Conservation (phyloP, 2,329 filamentous ascomycete species). For the Paracoccidioides lutzii region DNA sequence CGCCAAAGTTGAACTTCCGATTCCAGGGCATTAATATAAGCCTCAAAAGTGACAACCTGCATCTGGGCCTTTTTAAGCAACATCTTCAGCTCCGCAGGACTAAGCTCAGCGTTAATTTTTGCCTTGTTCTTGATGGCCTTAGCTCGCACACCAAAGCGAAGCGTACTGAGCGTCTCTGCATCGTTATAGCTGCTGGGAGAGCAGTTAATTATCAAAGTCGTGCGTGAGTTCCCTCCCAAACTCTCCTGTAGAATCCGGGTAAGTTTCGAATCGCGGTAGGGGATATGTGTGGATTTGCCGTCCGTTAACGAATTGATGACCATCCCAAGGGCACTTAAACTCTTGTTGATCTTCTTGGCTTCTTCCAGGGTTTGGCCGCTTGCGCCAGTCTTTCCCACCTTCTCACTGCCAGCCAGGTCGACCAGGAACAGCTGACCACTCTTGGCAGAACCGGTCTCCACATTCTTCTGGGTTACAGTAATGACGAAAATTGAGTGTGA, state of each 20-base stretch:
- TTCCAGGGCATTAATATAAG: slow-evolving; percentile 72
- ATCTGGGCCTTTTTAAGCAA: slow-evolving; percentile 85
- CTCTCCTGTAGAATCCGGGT: slow-evolving; percentile 96
- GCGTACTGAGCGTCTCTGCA: slow-evolving; percentile 78
- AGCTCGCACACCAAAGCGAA: slow-evolving; percentile 88
- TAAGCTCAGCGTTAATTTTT: slow-evolving; percentile 97
- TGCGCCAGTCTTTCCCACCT: slow-evolving; percentile 95
- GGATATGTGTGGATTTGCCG: slow-evolving; percentile 90
- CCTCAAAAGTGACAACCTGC: slow-evolving; percentile 78
- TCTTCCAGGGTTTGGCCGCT: slow-evolving; percentile 95
- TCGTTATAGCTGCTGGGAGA: slow-evolving; percentile 99
- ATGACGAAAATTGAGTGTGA: slow-evolving; percentile 98
- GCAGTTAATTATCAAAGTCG: slow-evolving; percentile 97
- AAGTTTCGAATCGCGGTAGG: slow-evolving; percentile 95
- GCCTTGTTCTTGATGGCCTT: slow-evolving; percentile 99
- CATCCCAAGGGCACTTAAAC: slow-evolving; percentile 93
- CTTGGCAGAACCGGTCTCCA: slow-evolving; percentile 90
- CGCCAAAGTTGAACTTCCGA: slow-evolving; percentile 80
- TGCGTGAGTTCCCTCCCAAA: slow-evolving; percentile 91
- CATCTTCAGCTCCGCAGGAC: slow-evolving; percentile 84
- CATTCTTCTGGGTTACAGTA: slow-evolving; percentile 93
- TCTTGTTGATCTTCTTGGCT: slow-evolving; percentile 99
- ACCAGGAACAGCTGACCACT: slow-evolving; percentile 95
- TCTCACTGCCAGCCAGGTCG: slow-evolving; percentile 95
- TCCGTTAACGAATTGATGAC: slow-evolving; percentile 97